Percentiles rank a stretch among this genome's conserved stretches.
Conservation (phyloP, 345 rosid genomes). For the Populus alba region DNA sequence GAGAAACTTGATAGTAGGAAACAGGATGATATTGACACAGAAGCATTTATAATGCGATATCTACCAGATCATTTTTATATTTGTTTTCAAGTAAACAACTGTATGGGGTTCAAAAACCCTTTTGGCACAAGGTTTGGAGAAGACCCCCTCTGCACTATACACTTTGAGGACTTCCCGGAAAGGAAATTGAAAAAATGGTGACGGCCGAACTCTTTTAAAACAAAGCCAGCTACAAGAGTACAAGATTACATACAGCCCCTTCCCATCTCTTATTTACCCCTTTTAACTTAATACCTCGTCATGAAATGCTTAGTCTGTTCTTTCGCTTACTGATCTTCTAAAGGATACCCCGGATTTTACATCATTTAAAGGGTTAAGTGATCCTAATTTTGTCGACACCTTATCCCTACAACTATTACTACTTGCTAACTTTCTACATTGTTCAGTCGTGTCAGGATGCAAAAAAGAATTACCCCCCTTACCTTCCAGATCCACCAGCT, state of each 20-base stretch:
- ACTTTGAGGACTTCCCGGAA: neutral
- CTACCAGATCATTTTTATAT: neutral
- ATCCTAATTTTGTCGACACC: constrained; percentile 35
- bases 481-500: constrained; percentile 25
- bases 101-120: neutral
- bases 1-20: too few relatives aligned
- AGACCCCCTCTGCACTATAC: neutral
- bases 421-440: constrained; percentile 36
- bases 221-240: constrained; percentile 28
- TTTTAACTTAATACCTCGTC: constrained; percentile 12
- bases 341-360: constrained; percentile 41
- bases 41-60: neutral
- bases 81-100: neutral
- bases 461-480: constrained; percentile 39
- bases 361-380: constrained; percentile 30
- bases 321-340: constrained; percentile 34
- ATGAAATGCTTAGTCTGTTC: constrained; percentile 25
- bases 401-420: constrained; percentile 40
- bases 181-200: constrained; percentile 24
- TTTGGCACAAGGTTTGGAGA: neutral
- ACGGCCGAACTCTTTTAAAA: constrained; percentile 23
- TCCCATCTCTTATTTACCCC: constrained; percentile 32
- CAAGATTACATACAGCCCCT: constrained; percentile 24
- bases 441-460: constrained; percentile 33
- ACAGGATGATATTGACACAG: neutral